Evolutionary conservation across 345 rosid genomes (phyloP), one percentile per base, ranked within the genome.

Genomic region (Hibiscus tridactylites): DNA sequence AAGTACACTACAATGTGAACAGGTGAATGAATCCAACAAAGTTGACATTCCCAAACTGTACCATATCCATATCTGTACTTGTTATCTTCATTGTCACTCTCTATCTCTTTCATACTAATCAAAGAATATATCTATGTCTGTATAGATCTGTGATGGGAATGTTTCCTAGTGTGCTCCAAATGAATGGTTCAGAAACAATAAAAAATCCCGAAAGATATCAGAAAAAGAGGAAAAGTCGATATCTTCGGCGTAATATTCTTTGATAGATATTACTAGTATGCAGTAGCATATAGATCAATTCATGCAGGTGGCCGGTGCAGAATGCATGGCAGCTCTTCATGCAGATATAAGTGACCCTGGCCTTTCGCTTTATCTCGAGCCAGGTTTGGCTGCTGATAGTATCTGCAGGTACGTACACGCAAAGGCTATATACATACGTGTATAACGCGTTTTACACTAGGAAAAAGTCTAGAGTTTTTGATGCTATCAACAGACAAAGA

Each of bases 321-420:
- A 50, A 9, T 50, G 19, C 17, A 16, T 16, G 54, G 54, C n/a
- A 53, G 9, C 24, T 4, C 21, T 53, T 50, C 56, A 53, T n/a
- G 24, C 9, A 53, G 21, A 6, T n/a, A 5, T 16, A 16, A 37
- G 4, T 35, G 28, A 33, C 46, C 35, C 21, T 79, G 76, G 65
- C 77, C 79, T 67, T 76, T 79, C 35, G 68, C 68, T 73, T 47
- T 37, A 26, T 70, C 72, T 35, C 6, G 21, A 61, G 79, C 72
- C 65, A 21, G 2, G 28, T 24, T 6, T 10, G 6, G 8, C 42
- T 15, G 59, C 39, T 5, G 39, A 13, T 26, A 26, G 31, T 69
- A 53, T 33, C 72, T 69, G 62, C 72, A 33, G 61, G 49, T 53
- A 56, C 50, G 26, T 42, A 13, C 28, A 21, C 46, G 26, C 35